Evolutionary conservation across 371 early-diverging fungal species (phyloP), one percentile per base, ranked within the genome.

Genomic region (Mucor mucedo): DNA sequence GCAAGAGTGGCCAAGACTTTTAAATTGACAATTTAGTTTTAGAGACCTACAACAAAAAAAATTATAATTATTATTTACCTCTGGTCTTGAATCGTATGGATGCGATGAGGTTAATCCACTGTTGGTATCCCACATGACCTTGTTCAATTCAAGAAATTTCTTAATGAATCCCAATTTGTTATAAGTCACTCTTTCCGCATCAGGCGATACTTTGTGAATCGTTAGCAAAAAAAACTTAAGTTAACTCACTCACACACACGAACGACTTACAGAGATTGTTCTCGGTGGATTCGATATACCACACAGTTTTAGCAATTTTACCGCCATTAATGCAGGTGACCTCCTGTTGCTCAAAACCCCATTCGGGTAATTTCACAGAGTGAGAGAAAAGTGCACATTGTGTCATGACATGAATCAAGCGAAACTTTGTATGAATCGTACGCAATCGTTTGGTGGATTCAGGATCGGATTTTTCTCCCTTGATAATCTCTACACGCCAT

Each of bases 311-410:
- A 39, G 85, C 80, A 13, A 76, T 62, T 62, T 79, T 84, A 6
- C 89, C 90, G 41, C 80, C 79, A n/a, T 85, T 82, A 72, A 92
- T 89, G 62, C 93, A 93, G 0, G 91, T 93, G 28, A 99, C 93
- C 73, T 99, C 98, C 55, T 92, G 93, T 77, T 99, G 99, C 47
- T 87, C 89, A 79, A 91, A 97, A 2, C 92, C 99, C 99, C 99
- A 99, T 47, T 92, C 89, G 27, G 99, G 99, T 8, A 96, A 79
- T 79, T 93, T 93, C 35, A 88, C 87, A 11, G 72, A 65, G 68
- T 93, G 93, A 4, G 95, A 94, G 69, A 91, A 93, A 52, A 96
- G 78, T 30, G 88, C 91, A 78, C 88, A 94, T 47, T 77, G 77
- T 66, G 84, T 86, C 72, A 89, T 87, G 57, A 83, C 75, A 68